Base-by-base conservation (phyloP, 352 stramenopile species). In the Phytophthora sansomeana region DNA sequence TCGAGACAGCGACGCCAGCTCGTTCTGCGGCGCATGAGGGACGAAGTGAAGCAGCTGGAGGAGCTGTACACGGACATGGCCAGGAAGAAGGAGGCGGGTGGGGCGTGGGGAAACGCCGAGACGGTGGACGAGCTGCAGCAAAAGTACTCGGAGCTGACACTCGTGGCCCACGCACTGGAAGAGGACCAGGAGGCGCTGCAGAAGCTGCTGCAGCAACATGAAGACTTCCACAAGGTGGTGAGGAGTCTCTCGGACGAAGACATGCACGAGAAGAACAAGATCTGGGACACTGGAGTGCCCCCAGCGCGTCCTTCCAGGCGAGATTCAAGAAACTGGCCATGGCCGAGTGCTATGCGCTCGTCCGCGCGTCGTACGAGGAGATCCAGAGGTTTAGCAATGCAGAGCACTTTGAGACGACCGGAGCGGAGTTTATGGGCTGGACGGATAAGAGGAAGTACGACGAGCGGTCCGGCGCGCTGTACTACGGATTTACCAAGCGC, bases 401-500 rank as follows among this genome's bases (percentile, higher is more conserved):
- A 0, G 55, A 67, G 8, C 51, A 75, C 14, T 80, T 74, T 44
- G 42, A 75, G 48, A 77, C 74, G 0, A 82, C 75, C 1, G 77
- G 77, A 26, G 65, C 72, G 16, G 70, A 63, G 29, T 82, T 87
- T 59, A 84, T 87, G 74, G 79, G 79, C 43, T 87, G 79, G 79
- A 85, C 74, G 1, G 79, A 87, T 54, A 79, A 77, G 30, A 28
- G 67, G 5, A 72, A 69, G 47, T 72, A 73, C 38, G 69, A 77
- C 14, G 41, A 55, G 28, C 54, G 62, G 28, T 82, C 59, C 3
- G 39, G 46, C 17, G 43, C 55, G 4, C 55, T 92, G 62, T 66
- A 89, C 33, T 92, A 89, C 29, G 75, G 67, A 1, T 92, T 92
- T 52, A 80, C 70, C 1, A 93, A 93, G 61, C 51, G 38, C 2